Evolutionary conservation across 2,329 filamentous ascomycete genomes (phyloP), one percentile per base, ranked within the genome.

Genomic region (Cladorrhinum sp.): DNA sequence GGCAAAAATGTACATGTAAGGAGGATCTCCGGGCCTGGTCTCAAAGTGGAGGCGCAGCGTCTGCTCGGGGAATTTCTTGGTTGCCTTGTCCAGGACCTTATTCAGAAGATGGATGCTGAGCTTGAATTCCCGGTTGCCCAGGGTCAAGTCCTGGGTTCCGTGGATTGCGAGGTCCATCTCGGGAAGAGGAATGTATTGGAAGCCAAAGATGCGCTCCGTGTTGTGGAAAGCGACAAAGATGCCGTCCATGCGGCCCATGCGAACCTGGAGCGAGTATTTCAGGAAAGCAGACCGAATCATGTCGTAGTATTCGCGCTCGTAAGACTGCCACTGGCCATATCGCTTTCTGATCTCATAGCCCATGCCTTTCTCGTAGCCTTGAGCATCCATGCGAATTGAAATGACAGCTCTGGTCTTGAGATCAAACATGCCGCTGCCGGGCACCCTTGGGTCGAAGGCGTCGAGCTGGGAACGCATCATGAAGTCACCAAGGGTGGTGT

Each of bases 181-280:
- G 3, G 84, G 73, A 14, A 98, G 76, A 62, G 87, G 87, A 62
- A 99, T 83, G 72, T 99, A 99, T 74, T 99, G 95, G 74, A 99
- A 99, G 5, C 95, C 95, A 72, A 99, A 99, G 55, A 99, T 96
- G 59, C 93, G 89, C 74, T 93, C 83, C 1, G 92, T 91, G 73
- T 99, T 99, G 79, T 99, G 95, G 73, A 87, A 99, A 2, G 95
- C 95, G 21, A 98, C 90, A 71, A 98, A 99, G 55, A 98, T 97
- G 58, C 95, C 95, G 72, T 99, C 94, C 96, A 99, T 99, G 55
- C 93, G 87, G 18, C 96, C 95, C 86, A 99, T 96, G 50, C 95
- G 90, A 26, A 94, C 96, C 75, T 99, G 95, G 28, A 99, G 80
- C 9, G 93, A 96, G 74, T 99, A 99, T 72, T 99, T 99, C 59